Conservation (phyloP, 768 basidiomycete species). For the Tylopilus vinaceipallidus region DNA sequence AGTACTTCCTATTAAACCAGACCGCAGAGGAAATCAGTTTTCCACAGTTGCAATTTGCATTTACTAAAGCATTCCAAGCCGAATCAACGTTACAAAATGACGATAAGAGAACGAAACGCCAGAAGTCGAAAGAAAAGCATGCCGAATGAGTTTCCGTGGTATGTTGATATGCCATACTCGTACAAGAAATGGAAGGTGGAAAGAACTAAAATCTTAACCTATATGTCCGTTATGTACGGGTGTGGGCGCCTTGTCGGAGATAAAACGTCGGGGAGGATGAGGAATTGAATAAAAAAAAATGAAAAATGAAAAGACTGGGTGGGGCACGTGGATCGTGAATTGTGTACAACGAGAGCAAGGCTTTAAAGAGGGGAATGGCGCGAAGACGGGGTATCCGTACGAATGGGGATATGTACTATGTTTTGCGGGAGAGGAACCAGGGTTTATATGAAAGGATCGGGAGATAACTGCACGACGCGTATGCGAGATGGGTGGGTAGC, state of each 20-base stretch:
- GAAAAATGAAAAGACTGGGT: background rate
- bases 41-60: background rate
- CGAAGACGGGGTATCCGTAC: constrained; percentile 5
- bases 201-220: background rate
- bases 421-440: background rate
- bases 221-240: background rate
- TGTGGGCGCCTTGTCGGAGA: background rate
- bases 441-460: background rate
- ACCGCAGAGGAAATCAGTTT: too few species aligned
- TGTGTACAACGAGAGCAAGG: background rate
- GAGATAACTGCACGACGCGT: background rate
- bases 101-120: too few species aligned
- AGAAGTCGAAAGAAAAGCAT: too few species aligned
- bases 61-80: background rate
- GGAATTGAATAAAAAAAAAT: background rate
- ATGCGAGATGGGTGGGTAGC: background rate
- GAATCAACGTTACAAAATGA: background rate
- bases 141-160: constrained; percentile 6
- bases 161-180: background rate
- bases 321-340: background rate
- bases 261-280: background rate
- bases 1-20: too few species aligned
- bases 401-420: background rate
- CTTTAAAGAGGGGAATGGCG: background rate
- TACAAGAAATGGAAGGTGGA: background rate